Percentiles rank a stretch among this genome's conserved stretches.
phyloP scores from a whole-genome alignment of 306 rosid species.

The Canavalia ensiformis region DNA sequence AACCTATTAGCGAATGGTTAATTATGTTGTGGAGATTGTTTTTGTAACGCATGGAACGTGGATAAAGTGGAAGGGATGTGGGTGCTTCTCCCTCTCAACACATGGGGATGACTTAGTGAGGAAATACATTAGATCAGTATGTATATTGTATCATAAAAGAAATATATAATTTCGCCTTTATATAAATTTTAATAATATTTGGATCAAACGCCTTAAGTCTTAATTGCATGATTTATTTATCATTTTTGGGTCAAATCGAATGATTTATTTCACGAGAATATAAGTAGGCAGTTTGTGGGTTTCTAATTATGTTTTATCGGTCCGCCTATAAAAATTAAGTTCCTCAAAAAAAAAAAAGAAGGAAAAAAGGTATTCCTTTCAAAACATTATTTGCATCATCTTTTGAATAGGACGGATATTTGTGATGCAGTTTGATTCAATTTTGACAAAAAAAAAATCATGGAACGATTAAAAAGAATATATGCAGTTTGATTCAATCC shows the following conservation, averaged over 20 bases:
- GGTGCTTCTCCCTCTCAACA: conserved; percentile 47
- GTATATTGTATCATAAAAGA: conserved; percentile 56
- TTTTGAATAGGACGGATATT: background rate
- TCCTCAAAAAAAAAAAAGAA: background rate
- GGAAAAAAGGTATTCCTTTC: background rate
- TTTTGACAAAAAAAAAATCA: too few species aligned
- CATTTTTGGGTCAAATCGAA: too few species aligned
- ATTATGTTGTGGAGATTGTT: conserved; percentile 47
- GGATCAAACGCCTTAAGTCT: background rate
- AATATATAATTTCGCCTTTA: conserved; percentile 24
- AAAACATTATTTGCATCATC: background rate
- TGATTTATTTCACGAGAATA: background rate
- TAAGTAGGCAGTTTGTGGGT: background rate
- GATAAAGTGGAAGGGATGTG: conserved; percentile 55
- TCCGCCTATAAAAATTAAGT: background rate
- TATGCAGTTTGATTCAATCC: too few species aligned
- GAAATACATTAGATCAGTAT: conserved; percentile 53
- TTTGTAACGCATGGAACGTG: conserved; percentile 49
- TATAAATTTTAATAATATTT: conserved; percentile 40
- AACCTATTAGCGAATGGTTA: conserved; percentile 43
- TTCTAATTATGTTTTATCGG: background rate
- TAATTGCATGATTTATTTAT: background rate
- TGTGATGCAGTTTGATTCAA: too few species aligned
- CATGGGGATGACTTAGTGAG: conserved; percentile 54
- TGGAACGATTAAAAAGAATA: too few species aligned